Base-by-base conservation (phyloP, 371 early-diverging fungal species). In the Mucor piriformis region DNA sequence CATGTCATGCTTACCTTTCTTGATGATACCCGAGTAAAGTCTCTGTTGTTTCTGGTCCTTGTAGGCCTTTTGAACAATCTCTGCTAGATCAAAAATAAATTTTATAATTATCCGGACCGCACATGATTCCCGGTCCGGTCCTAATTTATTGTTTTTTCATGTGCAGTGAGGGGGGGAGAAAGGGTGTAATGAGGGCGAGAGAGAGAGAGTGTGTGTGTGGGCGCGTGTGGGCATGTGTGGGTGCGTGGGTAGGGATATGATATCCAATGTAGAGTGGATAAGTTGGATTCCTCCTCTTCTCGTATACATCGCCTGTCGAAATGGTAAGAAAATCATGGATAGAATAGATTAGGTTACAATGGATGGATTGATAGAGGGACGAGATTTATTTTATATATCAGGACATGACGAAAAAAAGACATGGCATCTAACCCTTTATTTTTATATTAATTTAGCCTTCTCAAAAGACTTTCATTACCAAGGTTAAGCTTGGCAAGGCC, bases 401-500 rank as follows among this genome's bases (percentile, higher is more conserved):
- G n/a, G n/a, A n/a, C n/a, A n/a, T n/a, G 40, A 40, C 12, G 16
- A 40, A 40, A 11, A 38, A n/a, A 38, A n/a, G 6, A 38, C 6
- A n/a, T 11, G 12, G n/a, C 6, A 37, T 15, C 38, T 37, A 13
- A 15, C 11, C 15, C 38, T 10, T 15, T n/a, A 12, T n/a, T 37
- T n/a, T n/a, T 37, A 37, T 37, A 6, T 29, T 29, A 29, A 6
- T 29, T 29, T 86, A 93, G 93, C 92, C 94, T 79, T 90, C 93
- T 70, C 85, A 92, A 83, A 98, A 98, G 92, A 84, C 94, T 66
- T 97, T 95, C 93, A 84, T 84, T 68, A 88, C 90, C 87, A 98
- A 98, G 95, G 92, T 94, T 80, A 92, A 89, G 72, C 90, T 98
- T 76, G 99, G 94, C 82, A 98, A 97, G 94, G 95, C 95, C 89